Base-by-base conservation (phyloP, 192 early-diverging fungal genomes). In the Podila horticola region DNA sequence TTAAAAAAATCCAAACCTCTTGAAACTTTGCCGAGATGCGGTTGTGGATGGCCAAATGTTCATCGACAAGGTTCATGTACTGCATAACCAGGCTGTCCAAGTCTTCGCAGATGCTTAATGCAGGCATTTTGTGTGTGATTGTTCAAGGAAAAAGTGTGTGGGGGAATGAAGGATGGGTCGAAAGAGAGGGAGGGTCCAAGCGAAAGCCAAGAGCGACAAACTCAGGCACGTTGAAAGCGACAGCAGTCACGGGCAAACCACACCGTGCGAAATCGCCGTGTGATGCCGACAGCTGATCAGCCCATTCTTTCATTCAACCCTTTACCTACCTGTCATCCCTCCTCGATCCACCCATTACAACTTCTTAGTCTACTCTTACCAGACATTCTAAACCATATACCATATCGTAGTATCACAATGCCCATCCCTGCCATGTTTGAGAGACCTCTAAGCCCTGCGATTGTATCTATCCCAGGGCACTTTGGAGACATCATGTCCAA, bases 401-500 rank as follows among this genome's bases (percentile, higher is more conserved):
- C n/a, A 22, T 33, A 63, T 31, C 31, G 8, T 7, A 36, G 8
- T 36, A 36, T 36, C 34, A 10, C 55, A 29, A 81, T 81, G 77
- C 52, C 71, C 30, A 55, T 52, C 22, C 77, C 77, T 26, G 61
- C 71, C 59, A 81, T 81, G 77, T 81, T 81, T 55, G 60, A 55
- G 28, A 71, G 71, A 5, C 17, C 77, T 9, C 77, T 67, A n/a
- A 69, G 64, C 22, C 77, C 77, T 20, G 61, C 76, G 4, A 74
- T 79, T 30, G 38, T 71, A 29, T 64, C 33, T 69, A 83, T 86
- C 62, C 84, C 85, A 29, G 75, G 77, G 38, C 75, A 86, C 45
- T 86, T 84, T 73, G 85, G 83, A 8, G 52, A 55, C 52, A 55
- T 55, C 52, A 75, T 70, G 45, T 71, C 48, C 12, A 36, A 30